phyloP scores from a whole-genome alignment of 495 filamentous ascomycete species.

The Trichocladium uniseriatum region DNA sequence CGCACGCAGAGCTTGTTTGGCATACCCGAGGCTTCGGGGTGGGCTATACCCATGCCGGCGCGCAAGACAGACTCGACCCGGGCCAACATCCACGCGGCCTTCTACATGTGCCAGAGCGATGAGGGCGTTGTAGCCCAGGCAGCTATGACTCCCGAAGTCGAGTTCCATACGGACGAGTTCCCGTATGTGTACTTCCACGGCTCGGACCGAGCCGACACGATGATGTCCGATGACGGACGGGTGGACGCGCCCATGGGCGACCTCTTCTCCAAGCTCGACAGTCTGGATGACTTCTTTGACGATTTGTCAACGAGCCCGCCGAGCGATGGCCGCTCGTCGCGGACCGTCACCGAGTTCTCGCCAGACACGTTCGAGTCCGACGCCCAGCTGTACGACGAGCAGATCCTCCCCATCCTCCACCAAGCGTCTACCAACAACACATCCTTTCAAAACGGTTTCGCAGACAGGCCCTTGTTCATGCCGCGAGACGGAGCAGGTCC shows the following conservation, averaged over 20 bases:
- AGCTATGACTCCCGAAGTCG: constrained; percentile 72
- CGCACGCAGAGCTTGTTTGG: constrained; percentile 89
- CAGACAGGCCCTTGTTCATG: constrained; percentile 52
- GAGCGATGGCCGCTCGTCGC: constrained; percentile 49
- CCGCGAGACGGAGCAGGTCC: constrained; percentile 31
- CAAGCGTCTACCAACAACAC: constrained; percentile 48
- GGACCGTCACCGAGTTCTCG: constrained; percentile 54
- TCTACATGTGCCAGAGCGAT: constrained; percentile 67
- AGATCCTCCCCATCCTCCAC: constrained; percentile 82
- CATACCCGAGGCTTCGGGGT: constrained; percentile 90
- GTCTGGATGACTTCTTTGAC: constrained; percentile 92
- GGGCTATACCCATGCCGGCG: constrained; percentile 91
- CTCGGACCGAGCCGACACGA: constrained; percentile 63
- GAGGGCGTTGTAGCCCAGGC: constrained; percentile 52
- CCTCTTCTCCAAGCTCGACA: constrained; percentile 82
- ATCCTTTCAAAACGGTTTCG: constrained; percentile 84
- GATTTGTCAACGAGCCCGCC: constrained; percentile 43
- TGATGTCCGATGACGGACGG: constrained; percentile 81
- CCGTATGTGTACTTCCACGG: constrained; percentile 67
- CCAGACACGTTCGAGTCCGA: constrained; percentile 58
- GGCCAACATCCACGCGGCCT: constrained; percentile 90
- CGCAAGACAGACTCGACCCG: constrained; percentile 75
- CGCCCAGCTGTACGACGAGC: constrained; percentile 85
- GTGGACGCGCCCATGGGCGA: constrained; percentile 65
- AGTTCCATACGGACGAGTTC: constrained; percentile 87